A percentile compares a stretch with the other conserved stretches of the same genome.
Evolutionary conservation across 2,329 filamentous ascomycete genomes (phyloP).

Genomic region (Ophiostoma tasmaniense): DNA sequence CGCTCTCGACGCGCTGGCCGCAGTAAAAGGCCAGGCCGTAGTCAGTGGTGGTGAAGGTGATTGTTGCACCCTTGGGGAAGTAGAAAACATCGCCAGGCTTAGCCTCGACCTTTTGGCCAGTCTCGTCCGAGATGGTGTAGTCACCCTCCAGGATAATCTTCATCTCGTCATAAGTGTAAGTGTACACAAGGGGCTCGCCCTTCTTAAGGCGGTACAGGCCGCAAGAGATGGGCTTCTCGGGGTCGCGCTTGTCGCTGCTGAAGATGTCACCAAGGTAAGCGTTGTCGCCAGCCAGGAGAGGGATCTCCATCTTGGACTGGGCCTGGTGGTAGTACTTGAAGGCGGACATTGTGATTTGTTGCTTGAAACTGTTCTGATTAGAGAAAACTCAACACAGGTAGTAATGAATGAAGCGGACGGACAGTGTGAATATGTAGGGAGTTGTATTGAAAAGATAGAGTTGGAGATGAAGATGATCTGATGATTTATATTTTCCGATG

Average conservation of each 20-base stretch:
- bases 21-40: conserved; percentile 6
- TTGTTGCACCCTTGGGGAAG: conserved; percentile 8
- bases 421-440: not conserved
- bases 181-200: conserved; percentile 5
- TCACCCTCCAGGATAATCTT: conserved; percentile 8
- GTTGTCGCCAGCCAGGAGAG: conserved; percentile 5
- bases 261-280: conserved; percentile 1
- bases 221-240: conserved; percentile 8
- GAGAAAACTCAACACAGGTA: not conserved
- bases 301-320: conserved; percentile 8
- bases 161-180: conserved; percentile 8
- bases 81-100: conserved; percentile 8
- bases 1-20: conserved; percentile 1
- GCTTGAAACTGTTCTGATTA: not conserved
- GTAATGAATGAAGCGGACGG: not conserved
- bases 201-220: conserved; percentile 10
- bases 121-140: conserved; percentile 8
- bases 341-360: not conserved
- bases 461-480: not conserved
- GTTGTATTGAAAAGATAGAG: not conserved
- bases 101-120: conserved; percentile 1
- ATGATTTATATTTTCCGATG: not conserved
- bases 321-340: conserved; percentile 8
- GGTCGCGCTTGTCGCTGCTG: conserved; percentile 5
- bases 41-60: conserved; percentile 6